Evolutionary conservation across 2,329 filamentous ascomycete species (phyloP).

Genomic region (Botrytis pseudocinerea): DNA sequence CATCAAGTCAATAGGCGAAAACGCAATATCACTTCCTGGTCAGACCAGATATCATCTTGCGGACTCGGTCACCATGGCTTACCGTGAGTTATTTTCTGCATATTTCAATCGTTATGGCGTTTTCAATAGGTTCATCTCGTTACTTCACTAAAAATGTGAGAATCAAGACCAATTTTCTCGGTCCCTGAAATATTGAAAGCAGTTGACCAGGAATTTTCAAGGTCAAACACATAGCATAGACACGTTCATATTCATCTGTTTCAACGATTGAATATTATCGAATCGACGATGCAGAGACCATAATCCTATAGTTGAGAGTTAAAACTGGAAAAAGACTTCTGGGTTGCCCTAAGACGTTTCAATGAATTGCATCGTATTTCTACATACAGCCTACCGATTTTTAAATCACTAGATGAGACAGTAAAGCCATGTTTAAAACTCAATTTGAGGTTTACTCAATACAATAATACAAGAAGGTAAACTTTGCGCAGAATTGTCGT

Average conservation of each 20-base stretch:
- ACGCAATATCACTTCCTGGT: neutral
- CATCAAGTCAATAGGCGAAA: neutral
- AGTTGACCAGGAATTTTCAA: neutral
- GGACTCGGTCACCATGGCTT: neutral
- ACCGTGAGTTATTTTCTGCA: neutral
- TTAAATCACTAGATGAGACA: neutral
- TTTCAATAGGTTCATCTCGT: neutral
- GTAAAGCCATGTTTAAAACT: neutral
- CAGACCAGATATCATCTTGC: neutral
- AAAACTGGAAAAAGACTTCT: neutral
- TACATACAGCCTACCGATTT: neutral
- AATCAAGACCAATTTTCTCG: neutral
- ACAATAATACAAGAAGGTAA: neutral
- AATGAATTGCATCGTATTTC: neutral
- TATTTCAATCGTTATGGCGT: neutral
- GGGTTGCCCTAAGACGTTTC: neutral
- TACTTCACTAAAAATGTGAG: neutral
- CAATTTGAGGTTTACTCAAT: neutral
- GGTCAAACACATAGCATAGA: neutral
- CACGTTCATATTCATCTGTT: neutral
- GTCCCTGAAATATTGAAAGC: neutral
- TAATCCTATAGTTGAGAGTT: neutral
- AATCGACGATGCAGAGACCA: neutral
- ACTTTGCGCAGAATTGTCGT: too few relatives aligned
- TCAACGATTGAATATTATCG: neutral